These are phyloP conservation scores for Metarhizium rileyi DNA, from an alignment of 2,329 filamentous ascomycete genomes.

Conservation along the genomic window DNA sequence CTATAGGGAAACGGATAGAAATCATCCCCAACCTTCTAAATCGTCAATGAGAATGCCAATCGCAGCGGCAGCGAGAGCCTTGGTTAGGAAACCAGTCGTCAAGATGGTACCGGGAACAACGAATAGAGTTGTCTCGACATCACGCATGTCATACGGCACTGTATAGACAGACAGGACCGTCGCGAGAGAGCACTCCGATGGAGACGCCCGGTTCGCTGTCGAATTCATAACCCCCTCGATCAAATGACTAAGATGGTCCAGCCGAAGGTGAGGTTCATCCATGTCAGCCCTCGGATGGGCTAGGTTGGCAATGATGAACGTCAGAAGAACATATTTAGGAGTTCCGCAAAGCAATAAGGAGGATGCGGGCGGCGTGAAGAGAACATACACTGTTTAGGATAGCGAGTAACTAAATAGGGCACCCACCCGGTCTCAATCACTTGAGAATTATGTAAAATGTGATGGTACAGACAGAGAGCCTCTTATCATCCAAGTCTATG, in stretches of 20 bases:
- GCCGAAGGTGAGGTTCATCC: neutral
- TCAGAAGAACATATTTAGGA: neutral
- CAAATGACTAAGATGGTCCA: neutral
- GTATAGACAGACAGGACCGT: slow-evolving; percentile 10
- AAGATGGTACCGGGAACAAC: slow-evolving; percentile 17
- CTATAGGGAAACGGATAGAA: too few species aligned
- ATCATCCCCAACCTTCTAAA: too few species aligned
- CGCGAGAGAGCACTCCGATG: slow-evolving; percentile 15
- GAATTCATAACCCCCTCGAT: slow-evolving; percentile 5
- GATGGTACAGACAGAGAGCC: too few species aligned
- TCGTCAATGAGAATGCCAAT: slow-evolving; percentile 17
- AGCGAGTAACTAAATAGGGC: neutral
- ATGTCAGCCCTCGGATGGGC: neutral
- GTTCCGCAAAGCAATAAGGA: neutral
- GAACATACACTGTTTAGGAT: neutral
- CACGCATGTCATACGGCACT: slow-evolving; percentile 15
- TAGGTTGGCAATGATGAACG: neutral
- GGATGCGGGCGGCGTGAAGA: neutral
- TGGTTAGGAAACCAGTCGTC: slow-evolving; percentile 17
- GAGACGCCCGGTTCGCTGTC: slow-evolving; percentile 10
- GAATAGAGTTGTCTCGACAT: slow-evolving; percentile 10
- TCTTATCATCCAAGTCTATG: too few species aligned
- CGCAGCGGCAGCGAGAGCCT: slow-evolving; percentile 16
- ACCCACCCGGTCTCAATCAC: neutral
- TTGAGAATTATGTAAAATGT: slow-evolving; percentile 1